Evolutionary conservation across 75 land plant genomes (phyloP).

Genomic region (Adiantum capillusveneris): DNA sequence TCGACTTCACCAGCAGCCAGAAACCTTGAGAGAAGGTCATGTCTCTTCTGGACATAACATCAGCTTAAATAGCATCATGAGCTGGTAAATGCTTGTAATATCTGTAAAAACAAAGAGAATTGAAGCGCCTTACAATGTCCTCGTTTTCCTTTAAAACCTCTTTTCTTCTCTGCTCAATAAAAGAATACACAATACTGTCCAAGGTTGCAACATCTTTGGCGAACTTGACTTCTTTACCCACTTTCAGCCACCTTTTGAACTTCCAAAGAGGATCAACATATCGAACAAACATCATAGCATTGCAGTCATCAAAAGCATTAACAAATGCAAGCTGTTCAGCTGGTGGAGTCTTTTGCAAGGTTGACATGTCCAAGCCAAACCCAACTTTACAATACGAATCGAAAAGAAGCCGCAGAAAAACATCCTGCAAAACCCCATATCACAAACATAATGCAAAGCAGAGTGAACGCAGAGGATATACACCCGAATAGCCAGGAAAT

Average conservation of each 20-base stretch:
- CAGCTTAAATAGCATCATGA: background rate
- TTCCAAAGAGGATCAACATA: constrained; percentile 48
- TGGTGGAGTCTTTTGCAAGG: constrained; percentile 17
- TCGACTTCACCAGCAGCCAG: constrained; percentile 30
- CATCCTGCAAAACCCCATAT: too few species aligned
- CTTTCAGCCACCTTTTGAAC: constrained; percentile 34
- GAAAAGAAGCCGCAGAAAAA: constrained; percentile 52
- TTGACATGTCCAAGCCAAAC: constrained; percentile 57
- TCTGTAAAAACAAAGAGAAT: constrained; percentile 18
- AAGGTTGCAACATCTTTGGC: constrained; percentile 28
- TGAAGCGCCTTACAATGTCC: too few species aligned
- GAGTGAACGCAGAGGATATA: too few species aligned
- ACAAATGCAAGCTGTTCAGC: constrained; percentile 13
- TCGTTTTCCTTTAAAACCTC: too few species aligned
- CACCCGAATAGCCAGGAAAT: too few species aligned
- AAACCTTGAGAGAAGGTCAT: constrained; percentile 66
- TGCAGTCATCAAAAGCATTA: constrained; percentile 43
- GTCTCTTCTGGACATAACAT: constrained; percentile 16
- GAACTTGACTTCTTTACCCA: constrained; percentile 47
- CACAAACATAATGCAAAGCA: too few species aligned
- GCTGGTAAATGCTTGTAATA: background rate
- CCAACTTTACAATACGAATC: constrained; percentile 59
- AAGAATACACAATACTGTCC: constrained; percentile 43
- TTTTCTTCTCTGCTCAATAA: too few species aligned
- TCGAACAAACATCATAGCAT: constrained; percentile 19